Conservation (phyloP, 805 yeast genomes). For the Saccharomyces kudriavzevii region DNA sequence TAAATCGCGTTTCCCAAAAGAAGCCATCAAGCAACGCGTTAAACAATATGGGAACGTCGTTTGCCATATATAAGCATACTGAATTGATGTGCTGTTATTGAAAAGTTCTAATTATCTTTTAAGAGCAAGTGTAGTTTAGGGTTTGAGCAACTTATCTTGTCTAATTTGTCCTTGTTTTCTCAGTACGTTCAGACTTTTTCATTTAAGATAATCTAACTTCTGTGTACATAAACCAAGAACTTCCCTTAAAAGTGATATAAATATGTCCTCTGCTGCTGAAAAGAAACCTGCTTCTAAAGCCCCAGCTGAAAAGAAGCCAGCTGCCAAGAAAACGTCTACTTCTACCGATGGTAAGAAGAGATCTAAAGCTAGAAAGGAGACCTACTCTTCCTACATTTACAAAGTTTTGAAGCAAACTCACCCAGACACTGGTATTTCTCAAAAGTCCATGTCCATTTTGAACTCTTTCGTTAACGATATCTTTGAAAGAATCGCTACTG, state of each 20-base stretch:
- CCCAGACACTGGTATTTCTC: conserved; percentile 99
- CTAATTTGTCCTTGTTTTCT: too few species aligned
- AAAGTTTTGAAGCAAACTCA: conserved; percentile 97
- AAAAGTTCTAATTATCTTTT: too few species aligned
- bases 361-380: conserved; percentile 93
- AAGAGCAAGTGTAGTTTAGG: too few species aligned
- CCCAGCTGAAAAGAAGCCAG: conserved; percentile 51
- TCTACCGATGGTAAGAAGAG: conserved; percentile 81
- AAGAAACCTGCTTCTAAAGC: conserved; percentile 77
- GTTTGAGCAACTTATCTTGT: too few species aligned
- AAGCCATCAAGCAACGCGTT: neutral
- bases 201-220: too few species aligned
- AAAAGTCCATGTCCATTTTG: conserved; percentile 97
- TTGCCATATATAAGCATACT: neutral
- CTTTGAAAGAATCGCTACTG: conserved; percentile 95
- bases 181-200: too few species aligned
- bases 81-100: neutral
- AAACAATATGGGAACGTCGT: neutral
- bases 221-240: neutral
- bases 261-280: conserved; percentile 8
- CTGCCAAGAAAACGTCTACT: conserved; percentile 85
- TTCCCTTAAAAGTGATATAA: neutral
- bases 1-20: neutral
- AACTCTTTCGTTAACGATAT: conserved; percentile 97
- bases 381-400: conserved; percentile 96